phyloP scores from a whole-genome alignment of 2,329 filamentous ascomycete genomes.

The Cucurbitaria berberidis region DNA sequence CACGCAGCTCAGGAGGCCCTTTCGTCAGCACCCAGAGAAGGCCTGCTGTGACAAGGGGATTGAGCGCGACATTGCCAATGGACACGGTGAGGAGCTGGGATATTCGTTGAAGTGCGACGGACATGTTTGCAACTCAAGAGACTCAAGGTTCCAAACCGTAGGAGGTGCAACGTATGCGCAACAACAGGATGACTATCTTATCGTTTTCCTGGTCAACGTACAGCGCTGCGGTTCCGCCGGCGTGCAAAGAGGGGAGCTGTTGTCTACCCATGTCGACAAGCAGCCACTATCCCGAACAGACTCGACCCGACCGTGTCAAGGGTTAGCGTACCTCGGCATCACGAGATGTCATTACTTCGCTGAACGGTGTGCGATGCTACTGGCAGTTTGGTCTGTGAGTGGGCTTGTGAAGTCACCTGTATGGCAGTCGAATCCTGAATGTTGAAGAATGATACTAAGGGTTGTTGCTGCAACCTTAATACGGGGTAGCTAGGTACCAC shows the following conservation, averaged over 20 bases:
- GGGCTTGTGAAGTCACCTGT: background rate
- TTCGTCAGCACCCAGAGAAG: slow-evolving; percentile 43
- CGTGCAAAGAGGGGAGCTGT: slow-evolving; percentile 6
- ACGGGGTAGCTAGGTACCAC: background rate
- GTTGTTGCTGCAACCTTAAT: background rate
- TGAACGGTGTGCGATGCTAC: background rate
- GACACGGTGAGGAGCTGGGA: slow-evolving; percentile 28
- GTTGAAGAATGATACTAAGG: too few species aligned
- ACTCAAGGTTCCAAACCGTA: too few species aligned
- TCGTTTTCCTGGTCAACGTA: background rate
- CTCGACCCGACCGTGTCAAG: slow-evolving; percentile 1
- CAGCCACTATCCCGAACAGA: background rate
- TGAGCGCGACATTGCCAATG: slow-evolving; percentile 33
- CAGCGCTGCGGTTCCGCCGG: slow-evolving; percentile 9
- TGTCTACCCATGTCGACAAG: background rate
- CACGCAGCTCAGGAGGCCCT: slow-evolving; percentile 32
- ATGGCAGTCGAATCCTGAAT: too few species aligned
- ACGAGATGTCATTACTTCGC: background rate
- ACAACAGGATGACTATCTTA: background rate
- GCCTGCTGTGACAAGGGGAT: slow-evolving; percentile 36
- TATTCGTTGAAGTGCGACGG: slow-evolving; percentile 19
- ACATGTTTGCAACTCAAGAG: too few species aligned
- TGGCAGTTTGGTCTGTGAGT: background rate
- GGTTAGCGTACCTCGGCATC: slow-evolving; percentile 7
- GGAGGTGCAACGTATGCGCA: too few species aligned